These are phyloP conservation scores for Leptosphaerulina australis DNA, from an alignment of 2,329 filamentous ascomycete species.

Conservation along the genomic window DNA sequence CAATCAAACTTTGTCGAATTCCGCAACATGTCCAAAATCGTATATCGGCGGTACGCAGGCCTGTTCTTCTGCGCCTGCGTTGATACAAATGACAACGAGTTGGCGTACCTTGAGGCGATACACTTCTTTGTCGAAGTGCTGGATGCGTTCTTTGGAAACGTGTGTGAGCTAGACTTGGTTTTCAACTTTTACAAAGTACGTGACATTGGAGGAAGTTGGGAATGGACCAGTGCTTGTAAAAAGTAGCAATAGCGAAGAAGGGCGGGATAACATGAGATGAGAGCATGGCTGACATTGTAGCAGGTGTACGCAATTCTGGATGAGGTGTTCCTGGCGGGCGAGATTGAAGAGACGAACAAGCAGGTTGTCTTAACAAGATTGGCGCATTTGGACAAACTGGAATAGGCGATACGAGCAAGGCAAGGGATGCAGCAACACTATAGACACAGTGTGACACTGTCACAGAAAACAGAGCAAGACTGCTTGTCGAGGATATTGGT, in stretches of 20 bases:
- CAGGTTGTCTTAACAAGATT: constrained; percentile 93
- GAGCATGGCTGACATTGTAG: constrained; percentile 20
- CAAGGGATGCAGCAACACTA: neutral
- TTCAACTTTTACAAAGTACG: constrained; percentile 73
- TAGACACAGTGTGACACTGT: neutral
- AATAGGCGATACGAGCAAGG: constrained; percentile 56
- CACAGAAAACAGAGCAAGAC: neutral
- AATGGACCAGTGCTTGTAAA: neutral
- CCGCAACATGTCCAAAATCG: constrained; percentile 86
- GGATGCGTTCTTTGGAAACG: constrained; percentile 98
- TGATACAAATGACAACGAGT: constrained; percentile 97
- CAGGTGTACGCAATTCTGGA: constrained; percentile 97
- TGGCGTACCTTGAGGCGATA: constrained; percentile 95
- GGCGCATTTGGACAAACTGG: constrained; percentile 95
- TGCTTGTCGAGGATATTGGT: neutral
- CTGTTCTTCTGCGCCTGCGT: constrained; percentile 99
- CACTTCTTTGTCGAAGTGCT: constrained; percentile 99
- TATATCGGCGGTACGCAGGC: constrained; percentile 95
- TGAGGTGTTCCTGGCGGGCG: constrained; percentile 95
- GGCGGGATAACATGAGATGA: neutral
- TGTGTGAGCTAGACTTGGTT: constrained; percentile 92
- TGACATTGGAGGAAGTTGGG: neutral
- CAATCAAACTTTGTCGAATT: constrained; percentile 99
- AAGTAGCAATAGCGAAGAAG: neutral
- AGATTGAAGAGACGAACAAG: constrained; percentile 99